These are phyloP conservation scores for Oryza rufipogon DNA, from an alignment of 176 grass and related monocot species.

Conservation along the genomic window DNA sequence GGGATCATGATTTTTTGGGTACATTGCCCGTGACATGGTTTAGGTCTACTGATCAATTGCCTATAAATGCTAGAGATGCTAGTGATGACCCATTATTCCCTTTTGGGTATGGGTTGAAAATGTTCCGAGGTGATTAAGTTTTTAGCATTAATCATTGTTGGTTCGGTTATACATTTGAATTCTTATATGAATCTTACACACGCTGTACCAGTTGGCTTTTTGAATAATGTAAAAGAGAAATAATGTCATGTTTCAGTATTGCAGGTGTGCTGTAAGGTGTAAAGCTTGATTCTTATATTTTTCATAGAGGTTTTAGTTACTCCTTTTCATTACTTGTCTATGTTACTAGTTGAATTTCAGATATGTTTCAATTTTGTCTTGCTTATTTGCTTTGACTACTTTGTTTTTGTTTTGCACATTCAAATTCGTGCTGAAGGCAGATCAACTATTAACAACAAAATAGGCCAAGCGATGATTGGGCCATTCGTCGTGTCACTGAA, in stretches of 20 bases:
- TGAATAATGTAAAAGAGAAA: slow-evolving; percentile 22
- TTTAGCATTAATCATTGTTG: slow-evolving; percentile 24
- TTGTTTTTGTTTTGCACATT: not conserved
- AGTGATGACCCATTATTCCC: slow-evolving; percentile 81
- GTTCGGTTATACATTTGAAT: slow-evolving; percentile 31
- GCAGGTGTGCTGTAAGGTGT: not conserved
- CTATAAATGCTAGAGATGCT: slow-evolving; percentile 54
- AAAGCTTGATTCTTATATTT: slow-evolving; percentile 22
- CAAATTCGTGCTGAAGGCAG: not conserved
- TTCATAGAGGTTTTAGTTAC: not conserved
- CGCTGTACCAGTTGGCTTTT: slow-evolving; percentile 6
- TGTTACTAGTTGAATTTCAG: not conserved
- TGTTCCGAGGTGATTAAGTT: slow-evolving; percentile 6
- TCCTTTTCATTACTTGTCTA: not conserved
- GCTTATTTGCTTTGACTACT: slow-evolving; percentile 3
- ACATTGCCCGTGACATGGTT: slow-evolving; percentile 81
- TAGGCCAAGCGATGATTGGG: not conserved
- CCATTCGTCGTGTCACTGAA: not conserved
- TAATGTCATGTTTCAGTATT: slow-evolving; percentile 10
- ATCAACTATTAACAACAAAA: not conserved
- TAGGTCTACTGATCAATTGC: slow-evolving; percentile 70
- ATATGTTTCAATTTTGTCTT: slow-evolving; percentile 6
- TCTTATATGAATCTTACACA: not conserved
- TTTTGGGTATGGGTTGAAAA: slow-evolving; percentile 76
- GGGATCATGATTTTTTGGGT: slow-evolving; percentile 78